Conservation (phyloP, 2,329 filamentous ascomycete species). For the Nothophoma quercina region DNA sequence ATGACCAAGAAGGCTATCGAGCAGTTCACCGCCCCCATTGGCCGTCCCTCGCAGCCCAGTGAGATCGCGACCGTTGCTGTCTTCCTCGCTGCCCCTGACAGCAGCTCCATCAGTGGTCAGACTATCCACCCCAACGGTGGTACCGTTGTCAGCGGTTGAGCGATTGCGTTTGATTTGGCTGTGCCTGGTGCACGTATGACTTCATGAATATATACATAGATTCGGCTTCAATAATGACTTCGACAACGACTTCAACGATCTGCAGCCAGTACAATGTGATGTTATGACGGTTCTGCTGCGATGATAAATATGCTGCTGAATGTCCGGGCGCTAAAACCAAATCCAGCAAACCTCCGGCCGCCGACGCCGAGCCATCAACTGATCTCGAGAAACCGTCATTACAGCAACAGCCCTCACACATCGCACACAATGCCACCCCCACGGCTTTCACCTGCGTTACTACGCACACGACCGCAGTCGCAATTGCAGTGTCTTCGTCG, state of each 20-base stretch:
- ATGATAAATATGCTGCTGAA: neutral
- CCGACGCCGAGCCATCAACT: slow-evolving; percentile 24
- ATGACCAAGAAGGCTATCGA: slow-evolving; percentile 68
- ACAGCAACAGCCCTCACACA: slow-evolving; percentile 9
- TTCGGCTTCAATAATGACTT: slow-evolving; percentile 5
- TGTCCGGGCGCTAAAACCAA: neutral
- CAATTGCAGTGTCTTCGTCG: slow-evolving; percentile 34
- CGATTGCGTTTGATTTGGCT: neutral
- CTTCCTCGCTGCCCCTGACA: slow-evolving; percentile 78
- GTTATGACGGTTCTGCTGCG: neutral
- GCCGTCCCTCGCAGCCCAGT: slow-evolving; percentile 77
- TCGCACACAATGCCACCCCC: slow-evolving; percentile 37
- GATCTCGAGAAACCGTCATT: slow-evolving; percentile 25
- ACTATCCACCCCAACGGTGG: slow-evolving; percentile 66
- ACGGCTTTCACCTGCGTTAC: slow-evolving; percentile 30
- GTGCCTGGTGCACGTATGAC: slow-evolving; percentile 5
- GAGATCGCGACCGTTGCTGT: slow-evolving; percentile 85
- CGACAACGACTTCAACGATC: neutral
- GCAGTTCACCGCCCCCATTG: slow-evolving; percentile 77
- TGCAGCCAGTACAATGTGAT: neutral
- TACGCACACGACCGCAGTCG: slow-evolving; percentile 33
- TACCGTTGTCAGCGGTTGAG: slow-evolving; percentile 44
- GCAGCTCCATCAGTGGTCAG: slow-evolving; percentile 77
- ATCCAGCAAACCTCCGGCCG: slow-evolving; percentile 16
- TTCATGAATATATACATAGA: slow-evolving; percentile 14